Evolutionary conservation across 495 filamentous ascomycete species (phyloP).

Genomic region (Lentithecium fluviatile): DNA sequence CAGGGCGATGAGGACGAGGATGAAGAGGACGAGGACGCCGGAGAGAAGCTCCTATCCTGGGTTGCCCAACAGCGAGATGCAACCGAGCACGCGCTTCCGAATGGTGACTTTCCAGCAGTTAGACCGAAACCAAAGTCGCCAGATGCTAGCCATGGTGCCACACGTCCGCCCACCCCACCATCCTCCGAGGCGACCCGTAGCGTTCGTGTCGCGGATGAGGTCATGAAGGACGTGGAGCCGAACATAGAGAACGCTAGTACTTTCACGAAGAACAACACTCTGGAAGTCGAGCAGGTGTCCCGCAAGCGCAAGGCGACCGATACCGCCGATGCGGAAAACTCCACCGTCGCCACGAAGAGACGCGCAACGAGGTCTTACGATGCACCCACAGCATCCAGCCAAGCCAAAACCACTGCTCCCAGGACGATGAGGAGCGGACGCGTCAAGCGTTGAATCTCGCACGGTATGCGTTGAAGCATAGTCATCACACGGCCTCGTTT

Average conservation of each 20-base stretch:
- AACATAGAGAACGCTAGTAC: conserved; percentile 1
- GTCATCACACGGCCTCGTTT: too few species aligned
- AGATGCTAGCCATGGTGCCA: background rate
- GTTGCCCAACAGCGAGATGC: conserved; percentile 9
- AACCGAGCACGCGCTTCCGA: background rate
- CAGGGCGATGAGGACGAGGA: conserved; percentile 29
- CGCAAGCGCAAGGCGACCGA: conserved; percentile 30
- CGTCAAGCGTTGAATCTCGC: background rate
- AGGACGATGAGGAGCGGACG: conserved; percentile 23
- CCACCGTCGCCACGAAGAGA: conserved; percentile 21
- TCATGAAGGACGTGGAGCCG: background rate
- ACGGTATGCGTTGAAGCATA: too few species aligned
- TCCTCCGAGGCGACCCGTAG: conserved; percentile 24
- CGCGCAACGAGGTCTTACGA: conserved; percentile 26
- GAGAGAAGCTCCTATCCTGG: conserved; percentile 15
- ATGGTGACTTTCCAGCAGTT: background rate
- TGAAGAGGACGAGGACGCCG: conserved; percentile 24
- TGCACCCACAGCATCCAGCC: conserved; percentile 32
- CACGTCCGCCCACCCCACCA: conserved; percentile 22
- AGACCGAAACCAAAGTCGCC: background rate
- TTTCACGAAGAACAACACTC: conserved; percentile 1
- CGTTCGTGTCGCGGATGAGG: background rate
- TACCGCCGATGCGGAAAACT: conserved; percentile 3
- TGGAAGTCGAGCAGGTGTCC: background rate
- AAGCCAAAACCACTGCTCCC: conserved; percentile 9